Evolutionary conservation across 2,329 filamentous ascomycete species (phyloP).

Genomic region (Samsoniella hepiali): DNA sequence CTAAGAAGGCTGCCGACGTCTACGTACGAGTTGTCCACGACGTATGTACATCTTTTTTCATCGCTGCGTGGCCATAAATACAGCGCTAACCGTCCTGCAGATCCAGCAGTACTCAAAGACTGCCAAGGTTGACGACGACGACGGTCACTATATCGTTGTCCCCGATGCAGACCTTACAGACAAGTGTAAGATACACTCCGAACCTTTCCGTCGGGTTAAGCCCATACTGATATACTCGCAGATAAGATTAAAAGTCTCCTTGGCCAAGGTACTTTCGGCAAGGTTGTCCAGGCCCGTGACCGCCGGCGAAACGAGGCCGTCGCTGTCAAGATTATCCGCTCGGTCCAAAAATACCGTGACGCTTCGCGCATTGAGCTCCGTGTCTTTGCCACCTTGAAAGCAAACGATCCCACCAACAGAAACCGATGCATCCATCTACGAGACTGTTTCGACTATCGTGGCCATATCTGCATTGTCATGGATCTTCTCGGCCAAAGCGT

Average conservation of each 20-base stretch:
- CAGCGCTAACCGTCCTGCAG: conserved; percentile 3
- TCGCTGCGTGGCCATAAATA: neutral
- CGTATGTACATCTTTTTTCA: conserved; percentile 44
- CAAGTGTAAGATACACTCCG: conserved; percentile 63
- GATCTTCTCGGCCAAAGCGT: conserved; percentile 86
- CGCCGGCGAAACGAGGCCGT: conserved; percentile 72
- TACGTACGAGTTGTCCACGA: conserved; percentile 59
- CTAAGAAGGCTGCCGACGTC: conserved; percentile 85
- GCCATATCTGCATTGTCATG: conserved; percentile 88
- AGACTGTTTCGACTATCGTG: conserved; percentile 95
- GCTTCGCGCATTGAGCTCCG: conserved; percentile 91
- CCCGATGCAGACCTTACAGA: conserved; percentile 83
- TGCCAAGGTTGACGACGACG: conserved; percentile 87
- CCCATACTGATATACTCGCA: conserved; percentile 34
- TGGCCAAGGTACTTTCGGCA: conserved; percentile 96
- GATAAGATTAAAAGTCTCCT: conserved; percentile 87
- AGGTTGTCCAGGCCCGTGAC: conserved; percentile 92
- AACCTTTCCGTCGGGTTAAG: no score
- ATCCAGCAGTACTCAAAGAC: conserved; percentile 45
- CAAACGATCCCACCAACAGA: conserved; percentile 86
- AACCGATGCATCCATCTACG: conserved; percentile 96
- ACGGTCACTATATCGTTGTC: conserved; percentile 93
- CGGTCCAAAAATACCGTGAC: conserved; percentile 96
- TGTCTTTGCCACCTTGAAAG: conserved; percentile 85
- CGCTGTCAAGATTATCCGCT: conserved; percentile 96